Base-by-base conservation (phyloP, 2,329 filamentous ascomycete genomes). In the Colletotrichum tamarilloi region DNA sequence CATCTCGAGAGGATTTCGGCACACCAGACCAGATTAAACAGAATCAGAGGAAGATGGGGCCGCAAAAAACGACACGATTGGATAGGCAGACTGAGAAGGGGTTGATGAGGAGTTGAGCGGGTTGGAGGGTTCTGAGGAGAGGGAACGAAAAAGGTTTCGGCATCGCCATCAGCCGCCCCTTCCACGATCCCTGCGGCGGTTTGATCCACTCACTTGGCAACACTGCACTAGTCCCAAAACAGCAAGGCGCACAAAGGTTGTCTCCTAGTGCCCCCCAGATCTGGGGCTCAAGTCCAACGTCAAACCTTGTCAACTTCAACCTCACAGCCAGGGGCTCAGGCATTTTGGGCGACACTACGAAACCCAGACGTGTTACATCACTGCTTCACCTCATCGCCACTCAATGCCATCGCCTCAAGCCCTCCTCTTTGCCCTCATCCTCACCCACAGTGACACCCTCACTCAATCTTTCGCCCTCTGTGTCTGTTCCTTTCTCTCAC, bases 321-420 rank as follows among this genome's bases (percentile, higher is more conserved):
- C 35, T 66, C 59, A 49, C 57, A 46, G 60, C 56, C 72, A 74
- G 72, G 72, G 72, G 72, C 68, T 72, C 63, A 62, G 62, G 68
- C 68, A 68, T 42, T 68, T 66, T 71, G 64, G 67, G 46, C 67
- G 22, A 63, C 60, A 66, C 56, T 30, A 56, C 84, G 85, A 87
- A 87, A 87, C 85, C 79, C 75, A 75, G 78, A 79, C 79, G 68
- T 84, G 85, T 87, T 84, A 81, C 85, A 87, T 81, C 77, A 82
- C 77, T 86, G 85, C 85, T 81, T 86, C 85, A 86, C 77, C 75
- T 75, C 80, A 73, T 78, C 74, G 74, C 76, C 76, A 73, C 77
- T 74, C 73, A 70, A 77, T 77, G 76, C 78, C 62, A 49, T 77
- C 74, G 74, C 69, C 42, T 62, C 72, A 67, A 60, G 71, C 55